A percentile compares a stretch with the other conserved stretches of the same genome.
phyloP scores from a whole-genome alignment of 208 protist species.

The Tetramitus jugosus region DNA sequence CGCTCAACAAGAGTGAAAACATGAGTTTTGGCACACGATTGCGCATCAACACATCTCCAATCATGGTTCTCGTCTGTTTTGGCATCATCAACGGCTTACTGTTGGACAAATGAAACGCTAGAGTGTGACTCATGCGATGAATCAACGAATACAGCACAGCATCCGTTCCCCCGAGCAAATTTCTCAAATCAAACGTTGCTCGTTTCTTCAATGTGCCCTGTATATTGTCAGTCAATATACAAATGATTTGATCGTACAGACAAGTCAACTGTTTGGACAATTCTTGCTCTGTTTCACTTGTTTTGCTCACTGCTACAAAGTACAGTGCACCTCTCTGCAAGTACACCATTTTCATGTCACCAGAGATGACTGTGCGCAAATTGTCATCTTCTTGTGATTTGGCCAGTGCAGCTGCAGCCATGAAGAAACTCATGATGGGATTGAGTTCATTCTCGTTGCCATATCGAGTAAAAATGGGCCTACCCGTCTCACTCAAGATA shows the following conservation, averaged over 20 bases:
- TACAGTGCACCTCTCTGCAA: slow-evolving; percentile 27
- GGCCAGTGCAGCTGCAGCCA: neutral
- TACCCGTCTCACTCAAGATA: slow-evolving; percentile 30
- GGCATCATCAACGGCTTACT: neutral
- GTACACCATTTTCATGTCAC: slow-evolving; percentile 29
- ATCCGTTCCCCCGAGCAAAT: slow-evolving; percentile 26
- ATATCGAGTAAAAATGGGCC: slow-evolving; percentile 40
- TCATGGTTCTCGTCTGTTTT: slow-evolving; percentile 3
- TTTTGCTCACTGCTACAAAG: slow-evolving; percentile 29
- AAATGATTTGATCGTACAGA: slow-evolving; percentile 26
- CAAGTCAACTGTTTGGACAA: slow-evolving; percentile 30
- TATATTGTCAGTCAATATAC: slow-evolving; percentile 27
- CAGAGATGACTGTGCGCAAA: slow-evolving; percentile 15
- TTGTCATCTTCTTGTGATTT: no score
- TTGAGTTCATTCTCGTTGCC: slow-evolving; percentile 37
- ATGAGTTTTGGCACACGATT: neutral
- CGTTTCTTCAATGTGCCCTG: slow-evolving; percentile 24
- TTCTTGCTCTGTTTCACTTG: slow-evolving; percentile 25
- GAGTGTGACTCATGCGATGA: neutral
- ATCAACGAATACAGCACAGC: slow-evolving; percentile 24
- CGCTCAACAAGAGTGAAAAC: neutral
- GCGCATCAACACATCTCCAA: slow-evolving; percentile 13
- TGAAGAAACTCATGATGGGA: slow-evolving; percentile 29
- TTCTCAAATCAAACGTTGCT: slow-evolving; percentile 32
- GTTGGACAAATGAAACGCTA: slow-evolving; percentile 16